Conservation (phyloP, 78 protist species). For the Polysphondylium violaceum region DNA sequence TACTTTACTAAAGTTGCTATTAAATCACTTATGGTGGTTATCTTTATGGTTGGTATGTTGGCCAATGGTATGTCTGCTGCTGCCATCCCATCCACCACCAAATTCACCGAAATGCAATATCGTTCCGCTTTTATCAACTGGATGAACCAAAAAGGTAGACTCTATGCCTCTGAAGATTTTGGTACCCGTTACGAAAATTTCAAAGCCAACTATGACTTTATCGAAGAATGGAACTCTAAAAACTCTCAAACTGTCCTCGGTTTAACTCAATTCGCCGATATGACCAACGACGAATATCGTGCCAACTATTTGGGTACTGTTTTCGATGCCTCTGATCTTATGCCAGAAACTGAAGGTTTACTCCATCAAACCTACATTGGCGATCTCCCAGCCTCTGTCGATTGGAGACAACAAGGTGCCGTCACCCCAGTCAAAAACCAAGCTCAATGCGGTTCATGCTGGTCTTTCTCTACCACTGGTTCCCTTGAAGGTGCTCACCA, state of each 20-base stretch:
- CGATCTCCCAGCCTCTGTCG: conserved; percentile 49
- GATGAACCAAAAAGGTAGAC: conserved; percentile 11
- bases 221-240: conserved; percentile 58
- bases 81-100: too few species aligned
- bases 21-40: too few species aligned
- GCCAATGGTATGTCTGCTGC: too few species aligned
- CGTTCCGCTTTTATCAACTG: conserved; percentile 38
- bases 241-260: conserved; percentile 58
- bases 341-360: too few species aligned
- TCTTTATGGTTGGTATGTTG: too few species aligned
- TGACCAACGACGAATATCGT: conserved; percentile 57
- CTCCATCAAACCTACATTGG: background rate
- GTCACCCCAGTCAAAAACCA: conserved; percentile 88
- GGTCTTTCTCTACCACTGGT: conserved; percentile 87
- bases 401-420: conserved; percentile 86
- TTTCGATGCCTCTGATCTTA: conserved; percentile 5
- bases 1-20: too few species aligned
- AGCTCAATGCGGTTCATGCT: conserved; percentile 92
- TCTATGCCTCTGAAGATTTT: conserved; percentile 34
- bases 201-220: conserved; percentile 62
- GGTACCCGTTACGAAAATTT: conserved; percentile 8
- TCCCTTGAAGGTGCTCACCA: conserved; percentile 67
- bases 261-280: conserved; percentile 59
- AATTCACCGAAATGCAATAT: conserved; percentile 15
- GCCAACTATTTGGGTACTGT: conserved; percentile 34